Percentiles rank a stretch among this genome's conserved stretches.
These are phyloP conservation scores for Colletotrichum graminicola DNA, from an alignment of 2,329 filamentous ascomycete genomes.

Conservation along the genomic window DNA sequence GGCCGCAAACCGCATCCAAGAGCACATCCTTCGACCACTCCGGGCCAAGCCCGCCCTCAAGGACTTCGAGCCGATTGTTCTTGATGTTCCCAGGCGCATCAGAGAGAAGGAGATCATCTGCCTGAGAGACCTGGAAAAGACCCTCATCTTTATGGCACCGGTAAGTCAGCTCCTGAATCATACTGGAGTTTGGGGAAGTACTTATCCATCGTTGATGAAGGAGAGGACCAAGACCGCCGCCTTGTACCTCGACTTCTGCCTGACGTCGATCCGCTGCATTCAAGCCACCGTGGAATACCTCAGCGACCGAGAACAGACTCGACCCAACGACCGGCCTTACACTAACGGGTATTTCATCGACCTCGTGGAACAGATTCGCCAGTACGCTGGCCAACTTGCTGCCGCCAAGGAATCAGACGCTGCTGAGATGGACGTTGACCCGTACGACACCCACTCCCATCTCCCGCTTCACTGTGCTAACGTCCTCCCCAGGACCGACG, in stretches of 20 bases:
- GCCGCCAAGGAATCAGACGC: slow-evolving; percentile 75
- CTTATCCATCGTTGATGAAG: slow-evolving; percentile 81
- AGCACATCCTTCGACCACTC: slow-evolving; percentile 83
- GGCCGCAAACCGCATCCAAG: slow-evolving; percentile 82
- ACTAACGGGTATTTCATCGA: slow-evolving; percentile 98
- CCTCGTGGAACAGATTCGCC: slow-evolving; percentile 90
- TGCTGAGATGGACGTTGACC: slow-evolving; percentile 69
- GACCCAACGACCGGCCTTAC: slow-evolving; percentile 89
- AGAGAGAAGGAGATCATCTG: slow-evolving; percentile 88
- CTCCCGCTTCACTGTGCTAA: slow-evolving; percentile 16
- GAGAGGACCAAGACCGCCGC: slow-evolving; percentile 79
- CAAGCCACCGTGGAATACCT: slow-evolving; percentile 90
- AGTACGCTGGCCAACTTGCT: slow-evolving; percentile 88
- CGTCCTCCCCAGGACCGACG: slow-evolving; percentile 63
- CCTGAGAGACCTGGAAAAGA: slow-evolving; percentile 94
- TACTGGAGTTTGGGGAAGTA: slow-evolving; percentile 70
- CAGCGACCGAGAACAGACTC: slow-evolving; percentile 86
- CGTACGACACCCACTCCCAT: slow-evolving; percentile 57
- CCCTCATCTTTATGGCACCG: slow-evolving; percentile 88
- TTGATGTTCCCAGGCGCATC: slow-evolving; percentile 83
- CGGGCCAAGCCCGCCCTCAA: slow-evolving; percentile 79
- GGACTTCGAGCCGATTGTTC: slow-evolving; percentile 83
- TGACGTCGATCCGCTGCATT: slow-evolving; percentile 89
- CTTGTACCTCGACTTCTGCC: slow-evolving; percentile 87
- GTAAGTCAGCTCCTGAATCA: slow-evolving; percentile 78